phyloP scores from a whole-genome alignment of 306 rosid species.

The Lathyrus aphaca region DNA sequence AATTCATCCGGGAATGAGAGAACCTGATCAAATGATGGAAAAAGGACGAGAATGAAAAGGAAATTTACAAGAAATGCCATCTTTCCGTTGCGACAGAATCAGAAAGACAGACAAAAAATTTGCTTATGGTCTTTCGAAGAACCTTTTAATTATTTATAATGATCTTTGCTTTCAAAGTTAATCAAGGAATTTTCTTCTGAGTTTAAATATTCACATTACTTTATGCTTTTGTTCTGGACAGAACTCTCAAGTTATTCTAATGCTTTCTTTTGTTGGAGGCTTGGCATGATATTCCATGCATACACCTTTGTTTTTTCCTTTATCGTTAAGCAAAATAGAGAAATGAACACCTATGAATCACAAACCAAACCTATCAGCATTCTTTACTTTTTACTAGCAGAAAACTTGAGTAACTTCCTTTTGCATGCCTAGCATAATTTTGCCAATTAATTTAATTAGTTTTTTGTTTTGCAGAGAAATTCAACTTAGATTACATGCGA shows the following conservation, averaged over 20 bases:
- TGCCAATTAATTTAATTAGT: conserved; percentile 2
- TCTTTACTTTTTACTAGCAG: conserved; percentile 38
- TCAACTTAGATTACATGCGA: not conserved
- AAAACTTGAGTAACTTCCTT: conserved; percentile 28
- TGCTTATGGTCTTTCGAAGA: conserved; percentile 29
- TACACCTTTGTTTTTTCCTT: conserved; percentile 1
- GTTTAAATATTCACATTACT: conserved; percentile 43
- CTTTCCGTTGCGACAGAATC: conserved; percentile 36
- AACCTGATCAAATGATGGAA: conserved; percentile 44
- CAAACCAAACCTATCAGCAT: conserved; percentile 13
- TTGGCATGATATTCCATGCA: conserved; percentile 51
- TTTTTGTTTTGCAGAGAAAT: not conserved
- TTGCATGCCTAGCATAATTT: conserved; percentile 5
- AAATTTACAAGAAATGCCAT: conserved; percentile 52
- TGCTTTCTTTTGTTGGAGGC: conserved; percentile 63
- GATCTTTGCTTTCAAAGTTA: conserved; percentile 43
- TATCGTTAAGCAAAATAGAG: conserved; percentile 3
- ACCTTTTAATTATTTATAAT: conserved; percentile 45
- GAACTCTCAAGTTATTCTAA: conserved; percentile 52
- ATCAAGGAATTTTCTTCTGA: conserved; percentile 38
- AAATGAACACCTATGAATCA: conserved; percentile 14
- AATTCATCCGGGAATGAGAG: conserved; percentile 36
- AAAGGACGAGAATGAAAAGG: conserved; percentile 48
- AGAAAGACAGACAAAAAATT: conserved; percentile 25
- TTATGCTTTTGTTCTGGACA: conserved; percentile 53